Conservation (phyloP, 108 stramenopile species). For the Fistulifera solaris region DNA sequence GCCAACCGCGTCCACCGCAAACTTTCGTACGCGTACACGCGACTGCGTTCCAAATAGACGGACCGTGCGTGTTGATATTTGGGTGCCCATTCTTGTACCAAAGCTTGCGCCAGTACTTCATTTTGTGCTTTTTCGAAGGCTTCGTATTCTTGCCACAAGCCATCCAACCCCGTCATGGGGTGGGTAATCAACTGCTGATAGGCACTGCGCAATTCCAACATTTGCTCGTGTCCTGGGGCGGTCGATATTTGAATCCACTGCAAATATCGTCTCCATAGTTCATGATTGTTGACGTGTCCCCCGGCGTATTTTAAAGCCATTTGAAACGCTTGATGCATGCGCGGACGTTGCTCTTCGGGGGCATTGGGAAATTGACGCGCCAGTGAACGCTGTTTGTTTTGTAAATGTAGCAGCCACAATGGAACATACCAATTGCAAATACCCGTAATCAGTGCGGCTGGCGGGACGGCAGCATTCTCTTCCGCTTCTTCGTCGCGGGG, state of each 20-base stretch:
- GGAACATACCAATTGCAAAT: constrained; percentile 52
- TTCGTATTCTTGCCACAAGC: constrained; percentile 83
- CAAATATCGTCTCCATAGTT: constrained; percentile 67
- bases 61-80: constrained; percentile 83
- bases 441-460: constrained; percentile 22
- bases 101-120: constrained; percentile 61
- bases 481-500: neutral
- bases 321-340: constrained; percentile 52
- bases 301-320: constrained; percentile 48
- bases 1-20: constrained; percentile 50
- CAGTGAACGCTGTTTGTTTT: constrained; percentile 46
- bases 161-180: constrained; percentile 81
- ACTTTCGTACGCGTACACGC: constrained; percentile 36
- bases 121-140: constrained; percentile 66
- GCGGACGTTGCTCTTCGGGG: neutral
- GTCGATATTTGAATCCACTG: constrained; percentile 53
- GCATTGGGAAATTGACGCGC: constrained; percentile 18
- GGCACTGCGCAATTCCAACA: constrained; percentile 48
- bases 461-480: neutral
- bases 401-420: constrained; percentile 67
- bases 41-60: constrained; percentile 73
- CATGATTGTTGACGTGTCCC: constrained; percentile 54
- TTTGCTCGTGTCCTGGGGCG: constrained; percentile 44
- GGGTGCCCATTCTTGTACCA: constrained; percentile 61
- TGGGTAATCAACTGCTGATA: constrained; percentile 70